A percentile compares a stretch with the other conserved stretches of the same genome.
Conservation (phyloP, 768 basidiomycete species). For the Omphalotus guepiniiformis region DNA sequence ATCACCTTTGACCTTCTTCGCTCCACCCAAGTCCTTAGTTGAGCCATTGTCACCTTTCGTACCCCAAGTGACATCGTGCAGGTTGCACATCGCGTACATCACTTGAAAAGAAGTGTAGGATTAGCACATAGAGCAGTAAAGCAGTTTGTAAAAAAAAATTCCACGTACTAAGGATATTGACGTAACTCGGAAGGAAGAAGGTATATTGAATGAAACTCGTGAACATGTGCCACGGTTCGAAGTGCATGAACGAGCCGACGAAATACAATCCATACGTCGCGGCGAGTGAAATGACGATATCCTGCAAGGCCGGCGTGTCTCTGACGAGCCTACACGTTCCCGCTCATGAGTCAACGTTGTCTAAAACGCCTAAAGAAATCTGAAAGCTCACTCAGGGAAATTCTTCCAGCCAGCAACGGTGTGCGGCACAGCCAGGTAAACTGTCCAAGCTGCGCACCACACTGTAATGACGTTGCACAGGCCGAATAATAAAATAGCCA, state of each 20-base stretch:
- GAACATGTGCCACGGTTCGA: constrained; percentile 97
- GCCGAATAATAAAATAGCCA: constrained; percentile 76
- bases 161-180: constrained; percentile 72
- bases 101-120: constrained; percentile 30
- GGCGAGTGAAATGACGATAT: constrained; percentile 78
- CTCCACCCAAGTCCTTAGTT: constrained; percentile 83
- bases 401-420: constrained; percentile 71
- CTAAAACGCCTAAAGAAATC: constrained; percentile 18
- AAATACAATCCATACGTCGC: constrained; percentile 84
- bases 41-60: constrained; percentile 91
- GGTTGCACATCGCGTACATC: constrained; percentile 94
- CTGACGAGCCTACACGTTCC: constrained; percentile 58
- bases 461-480: constrained; percentile 73
- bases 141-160: constrained; percentile 2
- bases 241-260: constrained; percentile 79
- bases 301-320: constrained; percentile 67
- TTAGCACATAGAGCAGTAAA: neutral
- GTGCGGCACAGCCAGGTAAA: constrained; percentile 81
- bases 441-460: constrained; percentile 90
- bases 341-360: constrained; percentile 11
- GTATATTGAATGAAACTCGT: constrained; percentile 91
- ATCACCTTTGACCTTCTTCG: constrained; percentile 82
- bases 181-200: constrained; percentile 79
- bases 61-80: constrained; percentile 82
- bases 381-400: constrained; percentile 63